Conservation (phyloP, 2,329 filamentous ascomycete species). For the Monilinia fructicola region DNA sequence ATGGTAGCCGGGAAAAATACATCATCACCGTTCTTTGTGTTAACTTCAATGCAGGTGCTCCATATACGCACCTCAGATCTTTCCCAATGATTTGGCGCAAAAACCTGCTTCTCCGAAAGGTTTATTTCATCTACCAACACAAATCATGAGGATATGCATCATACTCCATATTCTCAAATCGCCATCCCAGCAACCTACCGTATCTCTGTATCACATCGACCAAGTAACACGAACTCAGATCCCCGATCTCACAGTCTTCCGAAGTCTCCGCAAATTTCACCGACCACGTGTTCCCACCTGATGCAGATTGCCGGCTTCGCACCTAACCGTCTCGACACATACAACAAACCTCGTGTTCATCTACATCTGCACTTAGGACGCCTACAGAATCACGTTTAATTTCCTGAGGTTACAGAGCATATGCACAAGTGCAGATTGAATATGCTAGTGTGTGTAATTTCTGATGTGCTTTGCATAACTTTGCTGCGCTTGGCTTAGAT, state of each 20-base stretch:
- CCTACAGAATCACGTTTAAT: constrained; percentile 24
- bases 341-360: constrained; percentile 21
- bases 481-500: constrained; percentile 16
- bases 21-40: neutral
- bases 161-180: neutral
- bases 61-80: neutral
- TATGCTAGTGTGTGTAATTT: neutral
- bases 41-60: neutral
- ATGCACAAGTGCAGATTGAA: neutral
- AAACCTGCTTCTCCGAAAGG: neutral
- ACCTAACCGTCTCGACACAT: constrained; percentile 20
- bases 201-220: constrained; percentile 7
- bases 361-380: constrained; percentile 7
- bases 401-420: constrained; percentile 20
- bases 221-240: constrained; percentile 14
- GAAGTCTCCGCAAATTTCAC: constrained; percentile 16
- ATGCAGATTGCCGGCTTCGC: constrained; percentile 20
- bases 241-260: constrained; percentile 8
- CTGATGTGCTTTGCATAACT: neutral
- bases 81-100: neutral
- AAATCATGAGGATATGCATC: neutral
- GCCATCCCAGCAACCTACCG: constrained; percentile 3
- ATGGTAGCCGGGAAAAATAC: neutral
- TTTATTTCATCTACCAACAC: neutral
- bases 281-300: constrained; percentile 23